Evolutionary conservation across 192 early-diverging fungal species (phyloP).

Genomic region (Backusella luteola): DNA sequence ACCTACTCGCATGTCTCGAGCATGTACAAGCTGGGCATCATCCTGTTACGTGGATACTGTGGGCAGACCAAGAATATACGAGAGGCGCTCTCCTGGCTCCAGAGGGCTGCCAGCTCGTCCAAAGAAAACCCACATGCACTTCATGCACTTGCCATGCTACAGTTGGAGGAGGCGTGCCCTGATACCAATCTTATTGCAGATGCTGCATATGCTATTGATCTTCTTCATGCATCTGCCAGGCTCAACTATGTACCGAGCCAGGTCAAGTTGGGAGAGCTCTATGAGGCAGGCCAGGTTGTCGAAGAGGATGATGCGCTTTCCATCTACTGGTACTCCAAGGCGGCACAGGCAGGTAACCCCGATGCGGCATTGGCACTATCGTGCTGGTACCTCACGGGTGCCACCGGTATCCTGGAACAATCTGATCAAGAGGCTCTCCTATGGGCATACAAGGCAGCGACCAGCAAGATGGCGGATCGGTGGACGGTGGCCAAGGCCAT

Average conservation of each 20-base stretch:
- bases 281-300: slow-evolving; percentile 77
- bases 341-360: slow-evolving; percentile 85
- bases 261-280: slow-evolving; percentile 85
- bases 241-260: slow-evolving; percentile 89
- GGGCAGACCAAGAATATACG: slow-evolving; percentile 70
- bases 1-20: slow-evolving; percentile 84
- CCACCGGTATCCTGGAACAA: slow-evolving; percentile 79
- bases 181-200: slow-evolving; percentile 66
- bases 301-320: slow-evolving; percentile 82
- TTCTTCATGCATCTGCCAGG: slow-evolving; percentile 87
- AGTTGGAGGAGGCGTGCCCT: slow-evolving; percentile 49
- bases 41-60: slow-evolving; percentile 82
- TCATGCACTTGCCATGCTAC: slow-evolving; percentile 85
- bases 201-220: slow-evolving; percentile 79
- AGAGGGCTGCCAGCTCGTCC: slow-evolving; percentile 82
- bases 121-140: slow-evolving; percentile 87
- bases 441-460: slow-evolving; percentile 94
- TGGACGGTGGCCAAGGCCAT: slow-evolving; percentile 72
- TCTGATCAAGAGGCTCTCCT: slow-evolving; percentile 93
- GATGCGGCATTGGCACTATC: slow-evolving; percentile 93
- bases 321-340: slow-evolving; percentile 93
- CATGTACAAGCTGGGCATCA: slow-evolving; percentile 96
- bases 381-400: slow-evolving; percentile 93
- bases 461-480: slow-evolving; percentile 67
- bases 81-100: slow-evolving; percentile 95